phyloP scores from a whole-genome alignment of 106 monocot genomes.

The Iris macrosiphon region DNA sequence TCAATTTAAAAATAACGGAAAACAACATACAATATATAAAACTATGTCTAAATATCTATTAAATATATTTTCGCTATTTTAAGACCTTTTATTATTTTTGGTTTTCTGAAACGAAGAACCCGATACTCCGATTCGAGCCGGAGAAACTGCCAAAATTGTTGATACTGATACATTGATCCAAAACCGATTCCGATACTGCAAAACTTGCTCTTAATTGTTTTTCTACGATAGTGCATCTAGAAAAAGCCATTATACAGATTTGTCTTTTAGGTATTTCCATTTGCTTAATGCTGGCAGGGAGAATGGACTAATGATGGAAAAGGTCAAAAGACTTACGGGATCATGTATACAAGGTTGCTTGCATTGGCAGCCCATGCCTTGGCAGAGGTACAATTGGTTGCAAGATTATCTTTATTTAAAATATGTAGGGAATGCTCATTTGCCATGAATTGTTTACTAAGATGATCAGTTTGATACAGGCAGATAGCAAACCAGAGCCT shows the following conservation, averaged over 20 bases:
- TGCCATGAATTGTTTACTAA: neutral
- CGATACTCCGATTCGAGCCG: too few relatives aligned
- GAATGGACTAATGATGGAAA: slow-evolving; percentile 18
- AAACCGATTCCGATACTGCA: too few relatives aligned
- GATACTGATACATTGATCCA: too few relatives aligned
- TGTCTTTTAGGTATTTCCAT: neutral
- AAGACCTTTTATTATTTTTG: too few relatives aligned
- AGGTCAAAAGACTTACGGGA: slow-evolving; percentile 19
- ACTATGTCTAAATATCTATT: too few relatives aligned
- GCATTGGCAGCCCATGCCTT: slow-evolving; percentile 89
- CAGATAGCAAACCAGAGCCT: slow-evolving; percentile 57
- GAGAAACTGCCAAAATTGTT: too few relatives aligned
- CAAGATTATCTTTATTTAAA: neutral
- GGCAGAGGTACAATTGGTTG: slow-evolving; percentile 52
- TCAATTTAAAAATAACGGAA: too few relatives aligned
- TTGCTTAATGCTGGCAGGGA: slow-evolving; percentile 12
- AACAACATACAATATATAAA: too few relatives aligned
- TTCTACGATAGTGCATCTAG: neutral
- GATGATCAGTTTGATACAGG: slow-evolving; percentile 22
- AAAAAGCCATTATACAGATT: neutral
- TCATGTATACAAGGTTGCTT: slow-evolving; percentile 59
- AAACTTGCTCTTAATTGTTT: neutral
- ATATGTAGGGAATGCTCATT: neutral
- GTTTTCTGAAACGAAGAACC: too few relatives aligned
- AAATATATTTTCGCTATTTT: too few relatives aligned